These are phyloP conservation scores for Eucalyptus curtisii DNA, from an alignment of 345 rosid genomes.

Conservation along the genomic window DNA sequence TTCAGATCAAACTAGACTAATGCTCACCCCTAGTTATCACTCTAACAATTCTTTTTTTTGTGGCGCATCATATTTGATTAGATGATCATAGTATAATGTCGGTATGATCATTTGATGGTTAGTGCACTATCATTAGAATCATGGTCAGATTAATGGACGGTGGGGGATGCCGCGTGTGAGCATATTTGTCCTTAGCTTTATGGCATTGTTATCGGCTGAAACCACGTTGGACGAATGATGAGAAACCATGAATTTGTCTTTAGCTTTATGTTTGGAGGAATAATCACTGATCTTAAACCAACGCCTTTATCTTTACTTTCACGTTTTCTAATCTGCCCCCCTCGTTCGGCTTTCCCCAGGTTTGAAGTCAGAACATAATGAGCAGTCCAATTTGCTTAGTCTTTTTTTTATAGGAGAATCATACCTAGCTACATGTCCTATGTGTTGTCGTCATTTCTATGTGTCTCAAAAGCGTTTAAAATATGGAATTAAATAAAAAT, in stretches of 20 bases:
- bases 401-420: not conserved
- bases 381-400: not conserved
- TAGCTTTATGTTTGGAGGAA: not conserved
- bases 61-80: not conserved
- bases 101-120: not conserved
- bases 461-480: not conserved
- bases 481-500: not conserved
- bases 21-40: not conserved
- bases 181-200: not conserved
- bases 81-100: not conserved
- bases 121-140: not conserved
- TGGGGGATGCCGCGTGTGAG: not conserved
- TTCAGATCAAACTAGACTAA: not conserved
- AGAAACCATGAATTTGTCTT: not conserved
- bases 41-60: not conserved
- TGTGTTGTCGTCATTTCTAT: not conserved
- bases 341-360: not conserved
- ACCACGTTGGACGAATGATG: not conserved
- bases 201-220: not conserved
- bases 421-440: not conserved
- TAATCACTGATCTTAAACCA: not conserved
- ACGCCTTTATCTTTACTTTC: not conserved
- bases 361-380: not conserved
- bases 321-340: not conserved
- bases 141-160: not conserved